Evolutionary conservation across 306 rosid species (phyloP).

Genomic region (Purshia tridentata): DNA sequence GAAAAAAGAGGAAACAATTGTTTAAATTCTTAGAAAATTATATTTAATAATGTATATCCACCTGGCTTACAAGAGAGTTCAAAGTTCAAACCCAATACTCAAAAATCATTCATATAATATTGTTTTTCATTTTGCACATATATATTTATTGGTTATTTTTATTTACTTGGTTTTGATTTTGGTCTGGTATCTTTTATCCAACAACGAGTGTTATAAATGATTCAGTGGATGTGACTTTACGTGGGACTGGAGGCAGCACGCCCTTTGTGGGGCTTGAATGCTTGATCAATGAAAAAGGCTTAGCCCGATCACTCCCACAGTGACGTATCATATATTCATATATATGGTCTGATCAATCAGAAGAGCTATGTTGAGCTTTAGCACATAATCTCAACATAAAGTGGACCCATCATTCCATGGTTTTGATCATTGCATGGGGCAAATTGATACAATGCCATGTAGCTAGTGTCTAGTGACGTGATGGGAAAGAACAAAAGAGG

Average conservation of each 20-base stretch:
- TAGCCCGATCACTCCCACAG: slow-evolving; percentile 5
- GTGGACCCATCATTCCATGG: not conserved
- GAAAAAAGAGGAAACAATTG: no score
- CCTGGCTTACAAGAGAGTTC: no score
- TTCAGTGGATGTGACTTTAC: slow-evolving; percentile 16
- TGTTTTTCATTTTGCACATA: no score
- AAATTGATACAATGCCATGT: not conserved
- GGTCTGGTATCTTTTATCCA: not conserved
- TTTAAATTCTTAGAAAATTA: no score
- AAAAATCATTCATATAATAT: no score
- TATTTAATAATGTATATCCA: no score
- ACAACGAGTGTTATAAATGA: not conserved
- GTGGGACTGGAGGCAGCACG: not conserved
- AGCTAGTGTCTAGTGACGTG: not conserved
- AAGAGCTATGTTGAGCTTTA: not conserved
- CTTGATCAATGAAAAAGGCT: not conserved
- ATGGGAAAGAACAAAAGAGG: no score
- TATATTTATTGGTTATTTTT: not conserved
- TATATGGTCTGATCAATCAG: slow-evolving; percentile 8
- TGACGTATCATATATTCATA: slow-evolving; percentile 9
- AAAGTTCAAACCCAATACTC: no score
- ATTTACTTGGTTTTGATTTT: not conserved
- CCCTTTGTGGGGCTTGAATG: not conserved
- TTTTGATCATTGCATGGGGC: not conserved
- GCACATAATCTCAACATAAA: not conserved